These are phyloP conservation scores for Cryptococcus neoformans DNA, from an alignment of 1,284 basidiomycete genomes.

Conservation along the genomic window DNA sequence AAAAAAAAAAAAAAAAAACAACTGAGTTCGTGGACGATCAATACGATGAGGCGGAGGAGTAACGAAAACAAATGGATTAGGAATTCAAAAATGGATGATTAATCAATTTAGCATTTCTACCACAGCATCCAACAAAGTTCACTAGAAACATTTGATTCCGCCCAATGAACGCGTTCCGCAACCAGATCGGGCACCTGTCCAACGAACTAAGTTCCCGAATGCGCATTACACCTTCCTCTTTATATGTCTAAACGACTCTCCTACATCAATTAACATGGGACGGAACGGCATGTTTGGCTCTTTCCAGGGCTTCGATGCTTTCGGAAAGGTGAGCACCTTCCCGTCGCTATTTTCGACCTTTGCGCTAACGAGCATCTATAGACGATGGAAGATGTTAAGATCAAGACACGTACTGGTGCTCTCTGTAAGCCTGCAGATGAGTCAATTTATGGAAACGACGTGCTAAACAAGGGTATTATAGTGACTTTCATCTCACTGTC, in stretches of 20 bases:
- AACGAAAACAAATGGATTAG: too few relatives aligned
- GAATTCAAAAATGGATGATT: too few relatives aligned
- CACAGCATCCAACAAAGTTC: not conserved
- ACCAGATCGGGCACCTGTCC: too few relatives aligned
- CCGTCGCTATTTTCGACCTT: not conserved
- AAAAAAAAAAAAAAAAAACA: not conserved
- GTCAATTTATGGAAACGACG: not conserved
- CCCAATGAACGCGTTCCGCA: not conserved
- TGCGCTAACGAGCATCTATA: conserved; percentile 36
- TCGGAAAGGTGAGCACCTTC: conserved; percentile 77
- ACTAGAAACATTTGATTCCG: not conserved
- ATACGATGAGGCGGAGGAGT: too few relatives aligned
- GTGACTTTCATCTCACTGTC: conserved; percentile 90
- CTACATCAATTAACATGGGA: conserved; percentile 30
- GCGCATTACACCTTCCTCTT: too few relatives aligned
- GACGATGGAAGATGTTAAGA: conserved; percentile 98
- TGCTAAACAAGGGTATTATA: conserved; percentile 37
- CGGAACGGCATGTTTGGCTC: conserved; percentile 47
- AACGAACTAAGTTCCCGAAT: too few relatives aligned
- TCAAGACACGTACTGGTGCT: conserved; percentile 91
- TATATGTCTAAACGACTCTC: not conserved
- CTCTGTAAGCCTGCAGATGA: conserved; percentile 60
- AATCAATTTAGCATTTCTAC: too few relatives aligned
- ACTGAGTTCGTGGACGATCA: too few relatives aligned
- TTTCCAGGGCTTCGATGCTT: conserved; percentile 74